Conservation (phyloP, 2,329 filamentous ascomycete species). For the Colletotrichum cordylinicola region DNA sequence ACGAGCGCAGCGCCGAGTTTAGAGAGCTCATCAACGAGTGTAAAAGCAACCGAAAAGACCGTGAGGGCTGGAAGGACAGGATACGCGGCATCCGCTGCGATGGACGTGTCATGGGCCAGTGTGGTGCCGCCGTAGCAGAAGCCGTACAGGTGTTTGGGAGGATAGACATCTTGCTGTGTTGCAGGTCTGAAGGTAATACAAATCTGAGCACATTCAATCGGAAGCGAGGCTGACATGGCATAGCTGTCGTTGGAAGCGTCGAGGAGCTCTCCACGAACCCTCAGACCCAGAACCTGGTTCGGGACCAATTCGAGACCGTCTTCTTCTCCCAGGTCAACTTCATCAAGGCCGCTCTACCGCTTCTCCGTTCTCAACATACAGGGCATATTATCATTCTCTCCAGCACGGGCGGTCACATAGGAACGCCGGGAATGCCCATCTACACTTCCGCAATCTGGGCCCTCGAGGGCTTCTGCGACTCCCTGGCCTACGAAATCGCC, state of each 20-base stretch:
- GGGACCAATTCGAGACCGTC: conserved; percentile 91
- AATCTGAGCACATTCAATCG: neutral
- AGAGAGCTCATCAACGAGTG: conserved; percentile 77
- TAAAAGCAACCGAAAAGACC: conserved; percentile 65
- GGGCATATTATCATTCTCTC: conserved; percentile 92
- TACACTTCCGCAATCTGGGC: conserved; percentile 95
- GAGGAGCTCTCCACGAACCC: conserved; percentile 83
- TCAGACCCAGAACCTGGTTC: conserved; percentile 77
- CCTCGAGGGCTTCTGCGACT: conserved; percentile 94
- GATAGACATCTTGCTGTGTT: conserved; percentile 90
- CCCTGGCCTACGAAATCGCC: conserved; percentile 92
- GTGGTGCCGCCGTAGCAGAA: conserved; percentile 86
- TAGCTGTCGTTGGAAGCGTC: conserved; percentile 86
- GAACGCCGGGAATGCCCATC: conserved; percentile 88
- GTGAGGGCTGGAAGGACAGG: conserved; percentile 81
- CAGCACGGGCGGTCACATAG: conserved; percentile 89
- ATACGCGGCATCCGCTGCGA: conserved; percentile 71
- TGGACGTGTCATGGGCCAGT: conserved; percentile 69
- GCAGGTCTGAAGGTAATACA: conserved; percentile 78
- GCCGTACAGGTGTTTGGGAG: conserved; percentile 83
- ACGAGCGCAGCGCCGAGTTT: conserved; percentile 78
- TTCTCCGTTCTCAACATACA: conserved; percentile 78
- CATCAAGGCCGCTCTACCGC: conserved; percentile 85
- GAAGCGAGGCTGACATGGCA: neutral
- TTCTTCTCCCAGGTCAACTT: conserved; percentile 97